Conservation (phyloP, 1,284 basidiomycete genomes). For the Moesziomyces globuligerus region DNA sequence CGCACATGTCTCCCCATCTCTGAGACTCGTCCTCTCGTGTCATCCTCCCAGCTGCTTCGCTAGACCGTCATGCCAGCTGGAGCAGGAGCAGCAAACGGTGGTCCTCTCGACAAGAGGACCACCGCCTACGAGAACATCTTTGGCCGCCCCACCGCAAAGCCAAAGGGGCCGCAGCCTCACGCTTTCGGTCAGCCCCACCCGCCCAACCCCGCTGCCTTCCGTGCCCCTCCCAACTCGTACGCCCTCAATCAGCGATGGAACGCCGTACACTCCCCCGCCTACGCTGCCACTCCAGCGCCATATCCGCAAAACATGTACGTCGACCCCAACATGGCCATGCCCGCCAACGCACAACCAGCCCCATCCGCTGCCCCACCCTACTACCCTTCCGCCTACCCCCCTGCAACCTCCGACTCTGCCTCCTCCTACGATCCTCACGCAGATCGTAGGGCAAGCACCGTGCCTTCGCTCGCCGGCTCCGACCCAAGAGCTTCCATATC, state of each 20-base stretch:
- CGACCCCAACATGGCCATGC: constrained; percentile 24
- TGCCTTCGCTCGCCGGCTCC: constrained; percentile 24
- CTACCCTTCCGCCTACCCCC: constrained; percentile 26
- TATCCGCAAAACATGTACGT: constrained; percentile 23
- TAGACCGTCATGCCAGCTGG: background rate
- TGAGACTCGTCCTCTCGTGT: no score
- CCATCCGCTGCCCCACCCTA: constrained; percentile 16
- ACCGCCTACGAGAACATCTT: constrained; percentile 65
- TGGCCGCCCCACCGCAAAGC: constrained; percentile 59
- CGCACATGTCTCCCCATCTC: no score
- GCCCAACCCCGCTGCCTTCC: constrained; percentile 16
- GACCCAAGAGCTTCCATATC: constrained; percentile 35
- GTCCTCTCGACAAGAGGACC: constrained; percentile 60
- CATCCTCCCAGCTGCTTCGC: no score
- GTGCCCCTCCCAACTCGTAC: constrained; percentile 37
- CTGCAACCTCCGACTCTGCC: constrained; percentile 4
- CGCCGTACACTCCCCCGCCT: constrained; percentile 14
- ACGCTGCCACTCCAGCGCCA: constrained; percentile 10
- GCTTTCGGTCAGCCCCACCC: constrained; percentile 18
- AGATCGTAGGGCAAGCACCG: constrained; percentile 30
- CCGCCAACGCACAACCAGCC: constrained; percentile 4
- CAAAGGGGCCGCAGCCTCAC: constrained; percentile 52
- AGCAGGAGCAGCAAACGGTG: constrained; percentile 42
- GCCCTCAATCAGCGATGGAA: constrained; percentile 46
- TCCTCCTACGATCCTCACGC: constrained; percentile 18